A percentile compares a stretch with the other conserved stretches of the same genome.
phyloP scores from a whole-genome alignment of 1,139 yeast genomes.

The Pichia sp. region DNA sequence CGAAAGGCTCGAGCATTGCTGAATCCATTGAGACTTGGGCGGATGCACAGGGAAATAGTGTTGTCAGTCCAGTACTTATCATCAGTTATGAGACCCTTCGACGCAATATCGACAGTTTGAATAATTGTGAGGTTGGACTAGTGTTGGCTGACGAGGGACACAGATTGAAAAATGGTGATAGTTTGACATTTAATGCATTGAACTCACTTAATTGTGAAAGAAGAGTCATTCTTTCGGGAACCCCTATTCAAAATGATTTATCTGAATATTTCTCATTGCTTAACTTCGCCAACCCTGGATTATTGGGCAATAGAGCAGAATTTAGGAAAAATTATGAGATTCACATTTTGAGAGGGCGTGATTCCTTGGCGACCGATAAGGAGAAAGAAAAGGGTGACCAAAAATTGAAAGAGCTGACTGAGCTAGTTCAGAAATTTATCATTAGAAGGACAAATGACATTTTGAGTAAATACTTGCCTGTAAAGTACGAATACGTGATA shows the following conservation, averaged over 20 bases:
- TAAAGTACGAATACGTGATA: constrained; percentile 92
- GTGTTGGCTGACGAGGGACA: constrained; percentile 97
- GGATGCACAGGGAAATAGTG: constrained; percentile 77
- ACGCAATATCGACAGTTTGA: constrained; percentile 74
- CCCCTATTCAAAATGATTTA: constrained; percentile 95
- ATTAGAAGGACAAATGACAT: constrained; percentile 95
- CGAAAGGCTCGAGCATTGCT: constrained; percentile 64
- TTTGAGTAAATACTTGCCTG: constrained; percentile 86
- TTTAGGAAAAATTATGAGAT: constrained; percentile 83
- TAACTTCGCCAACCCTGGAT: constrained; percentile 92
- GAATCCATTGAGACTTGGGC: constrained; percentile 82
- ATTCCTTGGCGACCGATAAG: constrained; percentile 81
- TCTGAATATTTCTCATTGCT: constrained; percentile 90
- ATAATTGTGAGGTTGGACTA: constrained; percentile 79
- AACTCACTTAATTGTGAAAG: constrained; percentile 79
- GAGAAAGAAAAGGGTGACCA: constrained; percentile 70
- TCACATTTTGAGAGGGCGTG: constrained; percentile 79
- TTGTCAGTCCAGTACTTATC: constrained; percentile 89
- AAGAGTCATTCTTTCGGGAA: constrained; percentile 90
- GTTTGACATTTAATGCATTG: constrained; percentile 84
- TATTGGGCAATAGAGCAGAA: constrained; percentile 78
- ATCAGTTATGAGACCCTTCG: constrained; percentile 95
- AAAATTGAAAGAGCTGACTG: constrained; percentile 68
- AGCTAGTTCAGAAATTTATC: constrained; percentile 80
- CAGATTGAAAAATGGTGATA: constrained; percentile 89